A percentile compares a stretch with the other conserved stretches of the same genome.
phyloP scores from a whole-genome alignment of 176 grass and related monocot species.

The Calamus simplicifolius region DNA sequence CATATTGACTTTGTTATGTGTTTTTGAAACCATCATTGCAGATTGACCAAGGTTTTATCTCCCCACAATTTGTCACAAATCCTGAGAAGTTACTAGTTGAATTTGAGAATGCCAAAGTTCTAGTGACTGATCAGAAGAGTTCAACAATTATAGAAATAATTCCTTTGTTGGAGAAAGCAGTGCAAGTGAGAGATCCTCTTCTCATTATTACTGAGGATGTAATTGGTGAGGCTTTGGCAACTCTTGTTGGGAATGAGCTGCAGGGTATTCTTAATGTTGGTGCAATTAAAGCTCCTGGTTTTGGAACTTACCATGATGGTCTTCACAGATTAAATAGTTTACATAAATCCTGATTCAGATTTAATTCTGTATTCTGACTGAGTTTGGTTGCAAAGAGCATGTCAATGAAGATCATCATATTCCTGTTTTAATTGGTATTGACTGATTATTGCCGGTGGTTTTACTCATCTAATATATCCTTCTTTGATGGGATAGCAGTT shows the following conservation, averaged over 20 bases:
- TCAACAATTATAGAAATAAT: conserved; percentile 85
- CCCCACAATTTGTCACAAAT: conserved; percentile 89
- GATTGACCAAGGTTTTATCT: conserved; percentile 88
- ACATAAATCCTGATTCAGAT: no score
- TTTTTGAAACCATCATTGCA: conserved; percentile 15
- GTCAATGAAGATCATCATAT: no score
- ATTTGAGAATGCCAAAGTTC: conserved; percentile 85
- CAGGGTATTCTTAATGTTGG: conserved; percentile 85
- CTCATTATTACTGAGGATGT: conserved; percentile 90
- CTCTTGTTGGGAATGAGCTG: conserved; percentile 84
- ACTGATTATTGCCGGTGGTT: no score
- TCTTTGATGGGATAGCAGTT: no score
- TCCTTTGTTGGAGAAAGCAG: conserved; percentile 81
- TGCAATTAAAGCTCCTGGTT: conserved; percentile 90
- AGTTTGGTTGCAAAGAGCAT: no score
- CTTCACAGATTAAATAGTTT: no score
- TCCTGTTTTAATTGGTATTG: no score
- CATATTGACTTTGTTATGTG: no score
- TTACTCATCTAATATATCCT: no score
- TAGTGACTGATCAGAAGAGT: conserved; percentile 92
- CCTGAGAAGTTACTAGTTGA: conserved; percentile 83
- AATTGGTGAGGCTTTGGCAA: conserved; percentile 82
- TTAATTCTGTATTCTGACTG: no score
- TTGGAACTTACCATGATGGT: conserved; percentile 20
- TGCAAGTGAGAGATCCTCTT: conserved; percentile 74